phyloP scores from a whole-genome alignment of 2,329 filamentous ascomycete genomes.

The Pestalotiopsis sp. region DNA sequence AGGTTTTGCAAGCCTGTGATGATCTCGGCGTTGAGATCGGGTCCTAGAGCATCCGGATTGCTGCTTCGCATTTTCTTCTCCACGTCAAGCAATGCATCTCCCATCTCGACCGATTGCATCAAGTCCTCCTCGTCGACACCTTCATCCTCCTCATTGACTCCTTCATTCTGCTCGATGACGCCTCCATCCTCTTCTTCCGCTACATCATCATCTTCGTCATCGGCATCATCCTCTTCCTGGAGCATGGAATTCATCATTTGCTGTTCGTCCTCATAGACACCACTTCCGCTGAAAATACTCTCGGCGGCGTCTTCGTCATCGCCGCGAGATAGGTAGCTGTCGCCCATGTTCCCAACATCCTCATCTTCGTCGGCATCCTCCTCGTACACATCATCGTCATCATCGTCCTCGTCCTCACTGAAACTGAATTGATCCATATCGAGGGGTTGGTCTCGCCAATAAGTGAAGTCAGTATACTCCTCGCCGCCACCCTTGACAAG shows the following conservation, averaged over 20 bases:
- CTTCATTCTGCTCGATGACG: slow-evolving; percentile 26
- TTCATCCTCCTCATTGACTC: slow-evolving; percentile 22
- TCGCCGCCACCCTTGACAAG: slow-evolving; percentile 89
- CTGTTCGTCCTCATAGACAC: slow-evolving; percentile 45
- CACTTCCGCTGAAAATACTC: slow-evolving; percentile 44
- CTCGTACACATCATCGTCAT: slow-evolving; percentile 32
- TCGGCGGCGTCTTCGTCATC: slow-evolving; percentile 40
- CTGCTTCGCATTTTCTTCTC: slow-evolving; percentile 13
- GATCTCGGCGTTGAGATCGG: slow-evolving; percentile 56
- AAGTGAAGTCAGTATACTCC: slow-evolving; percentile 95
- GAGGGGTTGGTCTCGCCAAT: slow-evolving; percentile 85
- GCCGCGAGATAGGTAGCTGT: slow-evolving; percentile 44
- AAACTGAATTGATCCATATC: slow-evolving; percentile 88
- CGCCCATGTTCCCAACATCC: slow-evolving; percentile 44
- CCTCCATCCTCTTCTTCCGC: slow-evolving; percentile 27
- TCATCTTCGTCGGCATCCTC: slow-evolving; percentile 39
- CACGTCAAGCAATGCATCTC: not conserved
- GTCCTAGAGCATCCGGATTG: slow-evolving; percentile 27
- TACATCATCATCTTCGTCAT: slow-evolving; percentile 32
- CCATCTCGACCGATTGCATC: slow-evolving; percentile 30
- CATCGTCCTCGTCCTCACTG: slow-evolving; percentile 57
- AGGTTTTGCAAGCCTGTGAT: slow-evolving; percentile 62
- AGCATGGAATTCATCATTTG: slow-evolving; percentile 41
- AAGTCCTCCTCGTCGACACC: slow-evolving; percentile 41
- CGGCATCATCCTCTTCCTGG: slow-evolving; percentile 35